Conservation (phyloP, 306 rosid genomes). For the Quercus agrifolia region DNA sequence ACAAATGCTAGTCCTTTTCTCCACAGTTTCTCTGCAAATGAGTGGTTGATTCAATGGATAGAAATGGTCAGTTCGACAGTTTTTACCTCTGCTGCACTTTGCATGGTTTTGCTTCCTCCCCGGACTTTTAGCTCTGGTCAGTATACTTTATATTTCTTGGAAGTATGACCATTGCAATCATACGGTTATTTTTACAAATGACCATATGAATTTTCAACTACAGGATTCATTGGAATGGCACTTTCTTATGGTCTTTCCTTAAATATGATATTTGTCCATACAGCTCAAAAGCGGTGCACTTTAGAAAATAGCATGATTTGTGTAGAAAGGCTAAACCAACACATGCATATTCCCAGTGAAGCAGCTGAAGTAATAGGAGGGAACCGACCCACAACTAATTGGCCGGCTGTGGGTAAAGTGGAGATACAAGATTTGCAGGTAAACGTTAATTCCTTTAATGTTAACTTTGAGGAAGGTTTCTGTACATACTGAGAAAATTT, state of each 20-base stretch:
- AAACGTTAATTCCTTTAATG: background rate
- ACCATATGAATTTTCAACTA: background rate
- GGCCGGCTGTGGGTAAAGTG: constrained; percentile 52
- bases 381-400: constrained; percentile 39
- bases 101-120: constrained; percentile 76
- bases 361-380: constrained; percentile 45
- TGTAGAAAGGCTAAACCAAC: constrained; percentile 52
- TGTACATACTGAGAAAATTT: background rate
- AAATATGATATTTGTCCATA: constrained; percentile 32
- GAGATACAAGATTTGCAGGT: constrained; percentile 62
- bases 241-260: constrained; percentile 60
- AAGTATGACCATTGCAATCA: background rate
- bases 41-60: constrained; percentile 81
- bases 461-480: too few species aligned
- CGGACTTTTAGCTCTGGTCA: constrained; percentile 70
- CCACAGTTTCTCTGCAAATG: constrained; percentile 75
- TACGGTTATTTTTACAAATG: too few species aligned
- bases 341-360: constrained; percentile 45
- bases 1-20: constrained; percentile 72
- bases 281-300: constrained; percentile 43
- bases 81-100: constrained; percentile 63
- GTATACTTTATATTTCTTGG: background rate
- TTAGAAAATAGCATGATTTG: constrained; percentile 46
- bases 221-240: constrained; percentile 57
- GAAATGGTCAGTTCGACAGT: constrained; percentile 65